Evolutionary conservation across 2,329 filamentous ascomycete genomes (phyloP).

Genomic region (Penicillium sp.): DNA sequence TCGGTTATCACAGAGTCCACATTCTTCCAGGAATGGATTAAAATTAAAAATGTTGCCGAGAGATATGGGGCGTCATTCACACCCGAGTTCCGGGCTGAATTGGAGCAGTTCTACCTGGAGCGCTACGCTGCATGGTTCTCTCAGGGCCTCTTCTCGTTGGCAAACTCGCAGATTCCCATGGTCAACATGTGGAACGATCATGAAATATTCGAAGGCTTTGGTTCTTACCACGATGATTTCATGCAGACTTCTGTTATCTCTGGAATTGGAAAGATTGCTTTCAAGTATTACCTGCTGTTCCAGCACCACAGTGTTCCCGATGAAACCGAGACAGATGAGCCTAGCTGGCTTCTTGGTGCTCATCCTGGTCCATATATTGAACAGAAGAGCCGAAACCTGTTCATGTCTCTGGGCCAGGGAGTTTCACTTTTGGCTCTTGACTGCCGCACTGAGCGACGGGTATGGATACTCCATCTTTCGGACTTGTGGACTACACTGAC

Average conservation of each 20-base stretch:
- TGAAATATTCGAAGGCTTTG: slow-evolving; percentile 82
- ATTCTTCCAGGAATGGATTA: slow-evolving; percentile 75
- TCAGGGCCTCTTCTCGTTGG: slow-evolving; percentile 85
- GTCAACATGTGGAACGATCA: slow-evolving; percentile 97
- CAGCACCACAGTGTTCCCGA: slow-evolving; percentile 82
- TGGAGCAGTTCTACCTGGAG: slow-evolving; percentile 80
- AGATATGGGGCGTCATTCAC: slow-evolving; percentile 75
- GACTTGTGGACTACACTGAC: slow-evolving; percentile 15
- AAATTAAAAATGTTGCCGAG: slow-evolving; percentile 66
- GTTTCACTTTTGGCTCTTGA: slow-evolving; percentile 80
- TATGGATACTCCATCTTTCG: slow-evolving; percentile 21
- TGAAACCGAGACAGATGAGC: slow-evolving; percentile 74
- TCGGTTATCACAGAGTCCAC: slow-evolving; percentile 64
- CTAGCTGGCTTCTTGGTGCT: slow-evolving; percentile 79
- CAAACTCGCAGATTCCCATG: slow-evolving; percentile 92
- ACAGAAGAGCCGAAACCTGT: slow-evolving; percentile 74
- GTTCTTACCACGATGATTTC: slow-evolving; percentile 83
- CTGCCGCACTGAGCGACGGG: slow-evolving; percentile 78
- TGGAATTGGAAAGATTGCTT: slow-evolving; percentile 80
- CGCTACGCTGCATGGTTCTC: slow-evolving; percentile 94
- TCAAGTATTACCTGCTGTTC: slow-evolving; percentile 98
- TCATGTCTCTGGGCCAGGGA: slow-evolving; percentile 70
- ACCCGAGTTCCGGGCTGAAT: slow-evolving; percentile 71
- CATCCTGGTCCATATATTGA: slow-evolving; percentile 81
- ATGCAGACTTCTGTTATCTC: slow-evolving; percentile 86